Conservation (phyloP, 2,329 filamentous ascomycete species). For the Basipetospora chlamydospora region DNA sequence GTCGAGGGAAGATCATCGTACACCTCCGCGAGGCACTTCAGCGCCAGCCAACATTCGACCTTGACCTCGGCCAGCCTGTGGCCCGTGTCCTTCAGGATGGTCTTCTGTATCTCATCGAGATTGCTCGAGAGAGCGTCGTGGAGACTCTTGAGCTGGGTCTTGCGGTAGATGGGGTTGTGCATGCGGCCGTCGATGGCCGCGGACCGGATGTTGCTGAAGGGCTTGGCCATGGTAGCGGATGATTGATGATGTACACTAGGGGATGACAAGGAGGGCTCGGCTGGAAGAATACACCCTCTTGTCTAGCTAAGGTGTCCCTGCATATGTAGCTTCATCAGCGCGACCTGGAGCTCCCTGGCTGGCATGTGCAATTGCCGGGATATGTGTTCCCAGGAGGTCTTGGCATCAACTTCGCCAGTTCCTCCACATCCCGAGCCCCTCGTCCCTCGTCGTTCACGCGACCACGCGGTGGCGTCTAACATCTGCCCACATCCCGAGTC, state of each 20-base stretch:
- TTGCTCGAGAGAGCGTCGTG: constrained; percentile 22
- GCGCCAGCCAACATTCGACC: constrained; percentile 24
- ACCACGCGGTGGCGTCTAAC: constrained; percentile 6
- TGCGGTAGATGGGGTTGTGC: constrained; percentile 28
- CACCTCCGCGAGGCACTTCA: constrained; percentile 22
- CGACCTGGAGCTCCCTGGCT: too few species aligned
- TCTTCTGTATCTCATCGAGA: constrained; percentile 19
- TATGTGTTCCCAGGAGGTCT: too few species aligned
- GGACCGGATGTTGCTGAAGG: constrained; percentile 19
- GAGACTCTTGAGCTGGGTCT: constrained; percentile 27
- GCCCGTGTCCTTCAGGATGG: constrained; percentile 24
- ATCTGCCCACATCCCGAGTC: constrained; percentile 7
- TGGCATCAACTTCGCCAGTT: too few species aligned
- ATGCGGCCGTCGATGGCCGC: constrained; percentile 28
- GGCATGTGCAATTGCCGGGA: too few species aligned
- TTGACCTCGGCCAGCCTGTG: constrained; percentile 12
- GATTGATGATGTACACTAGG: too few species aligned
- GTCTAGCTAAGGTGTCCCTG: too few species aligned
- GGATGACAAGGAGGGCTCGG: neutral
- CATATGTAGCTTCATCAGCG: neutral
- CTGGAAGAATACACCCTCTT: neutral
- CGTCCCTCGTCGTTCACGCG: too few species aligned
- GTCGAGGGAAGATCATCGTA: constrained; percentile 22
- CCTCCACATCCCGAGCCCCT: neutral
- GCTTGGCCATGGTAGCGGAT: constrained; percentile 12